phyloP scores from a whole-genome alignment of 2,329 filamentous ascomycete genomes.

The Aspergillus flavus region DNA sequence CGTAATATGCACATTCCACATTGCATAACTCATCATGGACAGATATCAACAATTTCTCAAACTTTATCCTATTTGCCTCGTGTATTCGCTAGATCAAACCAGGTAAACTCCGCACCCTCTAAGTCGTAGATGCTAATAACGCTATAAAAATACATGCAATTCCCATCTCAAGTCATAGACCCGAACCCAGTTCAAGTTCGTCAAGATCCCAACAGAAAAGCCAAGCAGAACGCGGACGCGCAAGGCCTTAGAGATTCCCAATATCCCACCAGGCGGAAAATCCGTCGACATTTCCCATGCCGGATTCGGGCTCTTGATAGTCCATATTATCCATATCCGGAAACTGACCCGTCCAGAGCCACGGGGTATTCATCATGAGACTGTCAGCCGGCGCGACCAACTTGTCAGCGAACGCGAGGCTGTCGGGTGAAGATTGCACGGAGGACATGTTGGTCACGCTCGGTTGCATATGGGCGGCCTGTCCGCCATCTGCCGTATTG shows the following conservation, averaged over 20 bases:
- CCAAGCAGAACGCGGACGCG: background rate
- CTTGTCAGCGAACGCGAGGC: slow-evolving; percentile 22
- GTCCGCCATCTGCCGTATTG: slow-evolving; percentile 56
- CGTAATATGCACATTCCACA: too few species aligned
- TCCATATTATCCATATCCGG: slow-evolving; percentile 35
- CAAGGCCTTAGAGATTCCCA: slow-evolving; percentile 30
- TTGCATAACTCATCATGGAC: background rate
- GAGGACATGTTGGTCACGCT: slow-evolving; percentile 12
- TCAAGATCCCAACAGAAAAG: background rate
- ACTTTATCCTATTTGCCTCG: background rate
- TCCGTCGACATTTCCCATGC: slow-evolving; percentile 33
- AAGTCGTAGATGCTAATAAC: background rate
- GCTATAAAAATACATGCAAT: background rate
- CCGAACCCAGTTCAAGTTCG: background rate
- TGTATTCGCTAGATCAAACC: background rate
- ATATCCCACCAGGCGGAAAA: slow-evolving; percentile 41
- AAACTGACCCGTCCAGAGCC: slow-evolving; percentile 41
- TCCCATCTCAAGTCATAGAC: background rate
- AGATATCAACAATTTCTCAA: background rate
- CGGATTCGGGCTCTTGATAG: slow-evolving; percentile 30
- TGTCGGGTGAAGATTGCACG: slow-evolving; percentile 1
- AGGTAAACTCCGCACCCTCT: background rate
- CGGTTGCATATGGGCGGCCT: slow-evolving; percentile 49
- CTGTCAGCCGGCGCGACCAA: slow-evolving; percentile 37
- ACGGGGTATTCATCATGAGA: slow-evolving; percentile 39